Evolutionary conservation across 345 rosid genomes (phyloP), one percentile per base, ranked within the genome.

Genomic region (Noccaea bulbosa): DNA sequence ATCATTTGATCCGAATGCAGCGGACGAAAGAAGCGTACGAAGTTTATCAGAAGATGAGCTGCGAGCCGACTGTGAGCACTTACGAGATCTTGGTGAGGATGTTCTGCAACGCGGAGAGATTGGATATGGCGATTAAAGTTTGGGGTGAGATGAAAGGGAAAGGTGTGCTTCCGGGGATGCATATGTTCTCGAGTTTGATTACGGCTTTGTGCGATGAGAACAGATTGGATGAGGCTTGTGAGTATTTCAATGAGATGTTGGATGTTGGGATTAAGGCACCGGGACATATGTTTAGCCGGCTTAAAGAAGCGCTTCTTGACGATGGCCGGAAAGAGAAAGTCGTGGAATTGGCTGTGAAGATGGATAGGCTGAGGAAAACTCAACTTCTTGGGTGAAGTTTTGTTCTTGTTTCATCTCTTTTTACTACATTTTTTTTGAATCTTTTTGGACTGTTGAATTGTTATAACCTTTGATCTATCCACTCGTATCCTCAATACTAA

Each of bases 111-210:
- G 83, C 70, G 64, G 88, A 77, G 17, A 74, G 71, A 75, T 67
- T 85, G 37, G 94, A 91, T 65, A 82, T 79, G 84, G 97, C 97
- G 7, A 53, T 82, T 8, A 78, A 75, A 59, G 50, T 85, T 30
- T 87, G 97, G 97, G 85, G 80, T 44, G 81, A 83, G 83, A 91
- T 93, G 94, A 90, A 81, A 81, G 82, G 79, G 0, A 80, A 66
- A 74, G 96, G 96, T 20, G 78, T 91, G 34, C 87, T 86, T 63
- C 97, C 96, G 1, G 96, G 86, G 8, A 88, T 90, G 92, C 98
- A 88, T 69, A 87, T 91, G 97, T 91, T 86, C 75, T 93, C 83
- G 3, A 81, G 79, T 41, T 61, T 93, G 79, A 86, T 93, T 40
- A 67, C 65, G 65, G 78, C 83, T 70, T 60, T 88, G 76, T 87